Percentiles rank a stretch among this genome's conserved stretches.
Conservation (phyloP, 805 yeast genomes). For the Maudiozyma turicensis region DNA sequence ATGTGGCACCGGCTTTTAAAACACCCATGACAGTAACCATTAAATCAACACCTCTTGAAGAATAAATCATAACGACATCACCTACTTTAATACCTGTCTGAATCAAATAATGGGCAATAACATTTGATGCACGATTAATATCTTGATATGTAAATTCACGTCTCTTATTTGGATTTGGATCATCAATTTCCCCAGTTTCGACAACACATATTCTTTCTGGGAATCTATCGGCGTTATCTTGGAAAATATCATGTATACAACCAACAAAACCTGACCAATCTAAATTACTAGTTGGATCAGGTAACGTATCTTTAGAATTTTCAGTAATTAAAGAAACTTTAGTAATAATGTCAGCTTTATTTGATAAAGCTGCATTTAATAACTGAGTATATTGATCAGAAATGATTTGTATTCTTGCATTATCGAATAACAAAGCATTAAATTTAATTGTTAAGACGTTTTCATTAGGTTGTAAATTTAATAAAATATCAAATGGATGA, state of each 20-base stretch:
- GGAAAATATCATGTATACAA: slow-evolving; percentile 92
- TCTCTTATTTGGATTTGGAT: slow-evolving; percentile 35
- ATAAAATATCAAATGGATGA: slow-evolving; percentile 40
- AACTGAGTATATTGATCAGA: slow-evolving; percentile 66
- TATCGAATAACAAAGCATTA: slow-evolving; percentile 66
- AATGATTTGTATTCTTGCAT: slow-evolving; percentile 56
- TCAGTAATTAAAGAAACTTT: slow-evolving; percentile 58
- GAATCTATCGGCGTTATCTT: slow-evolving; percentile 68
- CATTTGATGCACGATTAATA: slow-evolving; percentile 85
- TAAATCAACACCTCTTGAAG: slow-evolving; percentile 93
- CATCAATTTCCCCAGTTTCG: slow-evolving; percentile 63
- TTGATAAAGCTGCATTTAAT: slow-evolving; percentile 28
- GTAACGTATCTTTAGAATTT: slow-evolving; percentile 53
- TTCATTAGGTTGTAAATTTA: slow-evolving; percentile 14
- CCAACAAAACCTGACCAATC: slow-evolving; percentile 92
- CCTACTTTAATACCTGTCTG: slow-evolving; percentile 77
- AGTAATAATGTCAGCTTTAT: slow-evolving; percentile 41
- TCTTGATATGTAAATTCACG: slow-evolving; percentile 77
- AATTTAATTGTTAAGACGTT: slow-evolving; percentile 32
- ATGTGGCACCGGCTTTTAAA: slow-evolving; percentile 96
- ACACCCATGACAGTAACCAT: slow-evolving; percentile 98
- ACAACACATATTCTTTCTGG: slow-evolving; percentile 89
- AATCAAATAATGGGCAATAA: slow-evolving; percentile 82
- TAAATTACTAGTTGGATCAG: slow-evolving; percentile 78
- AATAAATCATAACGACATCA: slow-evolving; percentile 95